Percentiles rank a stretch among this genome's conserved stretches.
Conservation (phyloP, 169 alveolate species). For the Plasmodium vivax region DNA sequence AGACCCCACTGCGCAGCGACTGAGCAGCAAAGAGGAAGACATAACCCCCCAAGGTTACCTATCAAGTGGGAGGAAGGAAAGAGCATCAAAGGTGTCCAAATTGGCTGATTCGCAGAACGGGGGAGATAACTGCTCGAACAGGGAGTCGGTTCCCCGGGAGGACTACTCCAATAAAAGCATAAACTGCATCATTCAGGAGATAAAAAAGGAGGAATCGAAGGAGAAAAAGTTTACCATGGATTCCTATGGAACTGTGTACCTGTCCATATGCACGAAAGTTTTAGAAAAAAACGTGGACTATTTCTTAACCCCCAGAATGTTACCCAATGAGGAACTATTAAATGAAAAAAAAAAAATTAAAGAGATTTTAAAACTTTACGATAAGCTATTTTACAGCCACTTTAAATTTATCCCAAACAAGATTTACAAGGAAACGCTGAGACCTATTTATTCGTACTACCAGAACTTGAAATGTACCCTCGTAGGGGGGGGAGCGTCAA, state of each 20-base stretch:
- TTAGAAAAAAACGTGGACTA: conserved; percentile 28
- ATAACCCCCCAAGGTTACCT: not conserved
- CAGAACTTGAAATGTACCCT: conserved; percentile 58
- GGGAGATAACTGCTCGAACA: not conserved
- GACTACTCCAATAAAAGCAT: conserved; percentile 20
- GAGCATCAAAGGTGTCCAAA: not conserved
- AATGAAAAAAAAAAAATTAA: conserved; percentile 70
- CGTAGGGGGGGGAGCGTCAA: not conserved
- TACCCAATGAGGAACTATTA: conserved; percentile 39
- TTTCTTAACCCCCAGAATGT: not conserved
- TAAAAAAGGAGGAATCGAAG: conserved; percentile 67
- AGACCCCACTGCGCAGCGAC: not conserved
- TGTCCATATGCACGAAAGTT: conserved; percentile 48
- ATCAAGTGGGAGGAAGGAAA: not conserved
- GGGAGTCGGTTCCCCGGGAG: not conserved
- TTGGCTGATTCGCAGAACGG: not conserved
- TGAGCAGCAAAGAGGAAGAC: not conserved
- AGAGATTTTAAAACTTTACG: conserved; percentile 74
- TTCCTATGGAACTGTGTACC: conserved; percentile 54
- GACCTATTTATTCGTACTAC: conserved; percentile 73
- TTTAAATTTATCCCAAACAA: conserved; percentile 73
- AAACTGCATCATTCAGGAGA: conserved; percentile 41
- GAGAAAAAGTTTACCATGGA: conserved; percentile 66
- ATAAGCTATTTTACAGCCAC: conserved; percentile 67
- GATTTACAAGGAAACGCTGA: conserved; percentile 67